phyloP scores from a whole-genome alignment of 2,329 filamentous ascomycete species.

The Epichloe sylvatica region DNA sequence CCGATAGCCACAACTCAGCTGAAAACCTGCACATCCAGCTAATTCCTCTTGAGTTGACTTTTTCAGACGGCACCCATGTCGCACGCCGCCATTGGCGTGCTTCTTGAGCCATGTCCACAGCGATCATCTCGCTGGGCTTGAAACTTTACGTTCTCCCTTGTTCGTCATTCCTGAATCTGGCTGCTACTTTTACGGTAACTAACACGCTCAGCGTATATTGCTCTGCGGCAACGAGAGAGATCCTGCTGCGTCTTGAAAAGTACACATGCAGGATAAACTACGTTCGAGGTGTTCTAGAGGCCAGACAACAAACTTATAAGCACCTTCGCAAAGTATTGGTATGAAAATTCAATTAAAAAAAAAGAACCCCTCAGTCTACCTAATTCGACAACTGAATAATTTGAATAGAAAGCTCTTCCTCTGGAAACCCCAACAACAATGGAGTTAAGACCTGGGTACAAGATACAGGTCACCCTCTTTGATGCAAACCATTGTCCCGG shows the following conservation, averaged over 20 bases:
- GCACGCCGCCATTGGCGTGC: conserved; percentile 56
- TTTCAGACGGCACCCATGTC: conserved; percentile 47
- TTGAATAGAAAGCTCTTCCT: conserved; percentile 56
- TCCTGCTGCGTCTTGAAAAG: conserved; percentile 67
- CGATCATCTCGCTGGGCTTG: conserved; percentile 73
- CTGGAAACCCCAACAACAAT: conserved; percentile 66
- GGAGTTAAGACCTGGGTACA: conserved; percentile 53
- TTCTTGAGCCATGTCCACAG: conserved; percentile 90
- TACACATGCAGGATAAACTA: conserved; percentile 72
- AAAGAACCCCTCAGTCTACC: not conserved
- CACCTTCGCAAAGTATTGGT: conserved; percentile 58
- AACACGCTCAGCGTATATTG: conserved; percentile 54
- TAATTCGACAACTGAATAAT: not conserved
- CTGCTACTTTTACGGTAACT: not conserved
- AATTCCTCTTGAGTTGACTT: conserved; percentile 52
- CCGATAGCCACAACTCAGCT: not conserved
- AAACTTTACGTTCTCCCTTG: conserved; percentile 64
- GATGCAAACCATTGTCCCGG: conserved; percentile 89
- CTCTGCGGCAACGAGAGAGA: conserved; percentile 66
- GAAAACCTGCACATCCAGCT: not conserved
- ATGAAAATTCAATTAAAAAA: conserved; percentile 6
- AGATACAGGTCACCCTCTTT: conserved; percentile 70
- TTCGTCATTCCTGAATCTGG: conserved; percentile 13
- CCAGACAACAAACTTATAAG: conserved; percentile 58
- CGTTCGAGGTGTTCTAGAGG: conserved; percentile 62